Evolutionary conservation across 2,329 filamentous ascomycete species (phyloP), one percentile per base, ranked within the genome.

Genomic region (Thelonectria discophora): DNA sequence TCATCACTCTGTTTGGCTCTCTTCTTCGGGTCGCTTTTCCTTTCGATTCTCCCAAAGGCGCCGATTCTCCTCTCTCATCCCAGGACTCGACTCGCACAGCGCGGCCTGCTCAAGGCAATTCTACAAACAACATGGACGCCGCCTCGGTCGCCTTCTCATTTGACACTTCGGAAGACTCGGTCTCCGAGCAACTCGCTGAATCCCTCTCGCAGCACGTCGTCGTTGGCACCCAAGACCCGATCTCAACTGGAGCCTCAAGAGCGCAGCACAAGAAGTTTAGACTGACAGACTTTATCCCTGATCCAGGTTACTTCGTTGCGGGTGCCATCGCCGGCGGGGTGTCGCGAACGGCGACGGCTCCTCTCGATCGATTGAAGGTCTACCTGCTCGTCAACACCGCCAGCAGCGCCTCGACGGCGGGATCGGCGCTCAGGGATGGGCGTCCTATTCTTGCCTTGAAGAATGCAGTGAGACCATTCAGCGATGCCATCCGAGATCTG

Each of bases 261-360:
- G 20, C 42, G 12, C 67, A 67, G 53, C 74, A 73, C 66, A 79
- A 75, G 77, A 82, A 82, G 77, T 77, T 75, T 75, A 81, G 77
- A 82, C 86, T 89, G 82, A 88, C 86, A 77, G 81, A 83, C 76
- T 84, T 90, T 83, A 83, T 93, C 78, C 92, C 91, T 78, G 87
- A 93, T 88, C 85, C 90, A 97, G 95, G 95, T 86, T 99, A 98
- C 81, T 99, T 98, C 80, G 80, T 97, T 81, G 95, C 95, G 77
- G 95, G 95, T 83, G 95, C 93, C 78, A 84, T 97, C 76, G 93
- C 94, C 76, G 95, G 95, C 76, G 94, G 93, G 77, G 90, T 97
- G 72, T 98, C 94, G 75, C 90, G 95, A 75, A 98, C 95, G 75
- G 91, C 92, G 66, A 99, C 95, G 69, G 95, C 95, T 63, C 95